These are phyloP conservation scores for Amanita molliuscula DNA, from an alignment of 768 basidiomycete species.

Conservation along the genomic window DNA sequence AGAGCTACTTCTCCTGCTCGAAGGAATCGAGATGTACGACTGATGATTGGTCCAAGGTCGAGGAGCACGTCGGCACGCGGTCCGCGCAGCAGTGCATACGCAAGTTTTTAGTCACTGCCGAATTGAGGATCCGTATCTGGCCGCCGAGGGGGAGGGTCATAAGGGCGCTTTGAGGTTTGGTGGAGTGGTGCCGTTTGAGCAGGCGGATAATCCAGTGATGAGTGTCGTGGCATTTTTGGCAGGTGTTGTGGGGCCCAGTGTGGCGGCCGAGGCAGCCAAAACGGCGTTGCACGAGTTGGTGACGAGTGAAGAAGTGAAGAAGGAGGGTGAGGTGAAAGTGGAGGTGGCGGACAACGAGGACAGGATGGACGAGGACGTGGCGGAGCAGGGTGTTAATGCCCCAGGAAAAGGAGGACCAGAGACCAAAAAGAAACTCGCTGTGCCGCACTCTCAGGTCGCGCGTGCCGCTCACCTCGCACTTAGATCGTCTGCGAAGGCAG, in stretches of 20 bases:
- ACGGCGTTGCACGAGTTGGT: conserved; percentile 77
- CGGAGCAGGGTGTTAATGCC: conserved; percentile 12
- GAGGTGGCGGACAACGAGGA: conserved; percentile 22
- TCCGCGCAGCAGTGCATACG: conserved; percentile 92
- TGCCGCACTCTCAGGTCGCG: conserved; percentile 66
- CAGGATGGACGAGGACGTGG: conserved; percentile 36
- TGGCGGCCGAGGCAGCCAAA: conserved; percentile 92
- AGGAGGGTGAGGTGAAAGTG: conserved; percentile 19
- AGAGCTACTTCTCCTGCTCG: conserved; percentile 81
- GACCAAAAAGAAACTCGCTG: conserved; percentile 24
- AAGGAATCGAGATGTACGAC: conserved; percentile 96
- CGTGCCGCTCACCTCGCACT: conserved; percentile 85
- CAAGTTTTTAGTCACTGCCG: conserved; percentile 89
- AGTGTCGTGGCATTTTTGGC: conserved; percentile 97
- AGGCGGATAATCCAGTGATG: conserved; percentile 97
- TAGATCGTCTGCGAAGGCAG: conserved; percentile 80
- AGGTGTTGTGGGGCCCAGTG: conserved; percentile 80
- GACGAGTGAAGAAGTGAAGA: conserved; percentile 38
- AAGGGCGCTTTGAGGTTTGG: conserved; percentile 70
- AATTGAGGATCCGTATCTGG: conserved; percentile 95
- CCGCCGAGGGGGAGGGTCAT: conserved; percentile 46
- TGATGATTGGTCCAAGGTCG: conserved; percentile 92
- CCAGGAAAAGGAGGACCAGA: conserved; percentile 6
- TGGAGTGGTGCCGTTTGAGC: conserved; percentile 82
- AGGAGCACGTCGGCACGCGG: conserved; percentile 88